Base-by-base conservation (phyloP, 257 asterid species). In the Salvia splendens region DNA sequence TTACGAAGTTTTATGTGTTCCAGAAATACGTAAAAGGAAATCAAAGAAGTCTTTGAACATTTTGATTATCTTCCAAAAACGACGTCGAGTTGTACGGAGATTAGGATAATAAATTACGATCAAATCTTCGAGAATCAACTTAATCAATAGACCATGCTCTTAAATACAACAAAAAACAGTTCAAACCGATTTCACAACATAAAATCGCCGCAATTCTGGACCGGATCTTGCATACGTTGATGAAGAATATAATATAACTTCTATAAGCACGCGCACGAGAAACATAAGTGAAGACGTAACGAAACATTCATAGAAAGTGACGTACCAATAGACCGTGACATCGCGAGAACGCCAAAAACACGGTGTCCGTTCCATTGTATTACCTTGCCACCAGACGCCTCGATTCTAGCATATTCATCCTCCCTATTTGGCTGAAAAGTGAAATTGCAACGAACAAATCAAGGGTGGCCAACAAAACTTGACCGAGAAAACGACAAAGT, bases 261-360 rank as follows among this genome's bases (percentile, higher is more conserved):
- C 20, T n/a, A 55, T 7, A 70, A 20, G 24, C 24, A 20, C 24
- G 24, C 24, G 24, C 24, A 20, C 24, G 24, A 20, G 24, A 20
- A 20, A 20, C 24, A 1, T 20, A 20, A 20, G 24, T 20, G 24
- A 20, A 20, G 42, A 73, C 54, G 33, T 68, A 65, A 61, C 5
- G 46, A 64, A 12, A 38, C 43, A 49, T 51, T 36, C 30, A 64
- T 30, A 20, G 24, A 51, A 52, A 20, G 42, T 5, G 48, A 79
- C 95, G 40, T 79, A 91, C 97, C 97, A 52, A 91, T 88, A 64
- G 97, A 86, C 77, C 97, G 85, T 30, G 97, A 91, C 97, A 91
- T 88, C 47, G 95, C 97, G 65, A 88, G 96, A 71, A 88, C 97
- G 2, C 97, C 97, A 67, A 84, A 85, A 41, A 91, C 93, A 49